Conservation (phyloP, 179 eudicot species). For the Pouteria campechiana region DNA sequence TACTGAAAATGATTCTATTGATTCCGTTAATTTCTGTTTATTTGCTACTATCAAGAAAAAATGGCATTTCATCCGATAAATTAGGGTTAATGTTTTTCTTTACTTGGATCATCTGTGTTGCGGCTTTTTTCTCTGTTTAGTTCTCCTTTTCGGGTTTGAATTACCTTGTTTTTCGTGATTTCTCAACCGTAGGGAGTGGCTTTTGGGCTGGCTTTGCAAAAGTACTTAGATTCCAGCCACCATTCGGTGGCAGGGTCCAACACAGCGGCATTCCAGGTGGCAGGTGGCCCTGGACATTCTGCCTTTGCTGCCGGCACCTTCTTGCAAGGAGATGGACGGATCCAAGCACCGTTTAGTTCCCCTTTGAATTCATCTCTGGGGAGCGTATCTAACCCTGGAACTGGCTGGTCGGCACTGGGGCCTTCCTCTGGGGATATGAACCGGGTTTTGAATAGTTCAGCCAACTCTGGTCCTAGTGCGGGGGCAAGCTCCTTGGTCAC, state of each 20-base stretch:
- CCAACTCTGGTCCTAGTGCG: constrained; percentile 71
- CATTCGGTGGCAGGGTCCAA: constrained; percentile 39
- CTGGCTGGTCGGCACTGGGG: constrained; percentile 40
- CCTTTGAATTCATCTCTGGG: constrained; percentile 66
- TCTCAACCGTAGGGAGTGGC: constrained; percentile 11
- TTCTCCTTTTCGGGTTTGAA: constrained; percentile 11
- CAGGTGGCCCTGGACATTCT: constrained; percentile 66
- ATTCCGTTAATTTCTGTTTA: no score
- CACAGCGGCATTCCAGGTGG: constrained; percentile 72
- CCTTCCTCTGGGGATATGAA: constrained; percentile 63
- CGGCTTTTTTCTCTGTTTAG: constrained; percentile 5
- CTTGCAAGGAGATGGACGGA: constrained; percentile 71
- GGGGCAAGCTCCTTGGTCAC: constrained; percentile 93
- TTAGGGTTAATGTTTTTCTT: no score
- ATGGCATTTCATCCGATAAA: no score
- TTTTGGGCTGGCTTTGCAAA: constrained; percentile 44
- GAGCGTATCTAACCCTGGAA: constrained; percentile 58
- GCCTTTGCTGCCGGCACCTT: constrained; percentile 77
- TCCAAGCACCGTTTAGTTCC: constrained; percentile 51
- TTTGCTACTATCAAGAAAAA: no score
- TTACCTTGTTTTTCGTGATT: constrained; percentile 8
- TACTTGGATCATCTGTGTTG: no score
- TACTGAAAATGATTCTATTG: no score
- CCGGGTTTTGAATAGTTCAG: constrained; percentile 44
- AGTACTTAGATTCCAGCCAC: constrained; percentile 51